phyloP scores from a whole-genome alignment of 2,329 filamentous ascomycete species.

The Fusarium humuli region DNA sequence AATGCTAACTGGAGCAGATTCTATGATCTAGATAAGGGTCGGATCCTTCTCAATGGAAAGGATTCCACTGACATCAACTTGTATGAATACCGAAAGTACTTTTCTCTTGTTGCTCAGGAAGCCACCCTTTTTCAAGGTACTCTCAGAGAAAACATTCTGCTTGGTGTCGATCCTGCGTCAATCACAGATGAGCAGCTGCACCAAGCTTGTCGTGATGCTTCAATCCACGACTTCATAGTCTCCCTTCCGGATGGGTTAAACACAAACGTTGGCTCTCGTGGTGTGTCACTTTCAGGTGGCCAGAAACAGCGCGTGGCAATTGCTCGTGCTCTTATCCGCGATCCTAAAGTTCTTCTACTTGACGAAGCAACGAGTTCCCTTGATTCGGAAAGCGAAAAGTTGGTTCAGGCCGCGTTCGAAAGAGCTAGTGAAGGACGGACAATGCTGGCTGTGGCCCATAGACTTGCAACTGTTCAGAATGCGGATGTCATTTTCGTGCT shows the following conservation, averaged over 20 bases:
- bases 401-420: slow-evolving; percentile 77
- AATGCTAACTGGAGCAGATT: slow-evolving; percentile 59
- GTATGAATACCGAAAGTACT: slow-evolving; percentile 69
- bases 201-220: slow-evolving; percentile 69
- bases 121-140: slow-evolving; percentile 77
- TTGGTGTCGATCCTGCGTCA: slow-evolving; percentile 68
- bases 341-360: slow-evolving; percentile 74
- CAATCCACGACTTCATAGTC: slow-evolving; percentile 77
- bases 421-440: slow-evolving; percentile 69
- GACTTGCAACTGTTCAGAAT: slow-evolving; percentile 81
- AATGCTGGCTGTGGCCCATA: slow-evolving; percentile 81
- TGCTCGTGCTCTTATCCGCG: slow-evolving; percentile 73
- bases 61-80: slow-evolving; percentile 71
- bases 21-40: slow-evolving; percentile 74
- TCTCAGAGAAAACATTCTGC: slow-evolving; percentile 75
- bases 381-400: slow-evolving; percentile 71
- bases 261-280: slow-evolving; percentile 74
- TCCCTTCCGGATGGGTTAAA: slow-evolving; percentile 75
- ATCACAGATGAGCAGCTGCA: slow-evolving; percentile 65
- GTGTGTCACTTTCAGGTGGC: slow-evolving; percentile 75
- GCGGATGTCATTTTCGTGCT: slow-evolving; percentile 85
- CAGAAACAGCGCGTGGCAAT: slow-evolving; percentile 79
- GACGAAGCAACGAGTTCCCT: slow-evolving; percentile 80
- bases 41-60: slow-evolving; percentile 71
- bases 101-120: slow-evolving; percentile 81